Evolutionary conservation across 2,329 filamentous ascomycete genomes (phyloP).

Genomic region (Aspergillus nomiae): DNA sequence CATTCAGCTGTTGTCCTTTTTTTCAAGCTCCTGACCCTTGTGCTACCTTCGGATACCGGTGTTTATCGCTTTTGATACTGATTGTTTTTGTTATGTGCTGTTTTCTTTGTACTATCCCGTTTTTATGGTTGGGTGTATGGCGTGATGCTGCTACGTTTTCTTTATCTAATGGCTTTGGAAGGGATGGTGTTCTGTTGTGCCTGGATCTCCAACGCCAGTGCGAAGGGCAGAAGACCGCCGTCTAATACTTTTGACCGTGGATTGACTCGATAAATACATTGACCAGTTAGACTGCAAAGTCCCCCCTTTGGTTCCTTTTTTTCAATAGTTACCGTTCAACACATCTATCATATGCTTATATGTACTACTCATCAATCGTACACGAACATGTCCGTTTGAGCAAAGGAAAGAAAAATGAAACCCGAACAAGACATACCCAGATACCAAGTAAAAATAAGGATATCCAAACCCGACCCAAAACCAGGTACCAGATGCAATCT

Average conservation of each 20-base stretch:
- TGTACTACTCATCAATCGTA: conserved; percentile 1
- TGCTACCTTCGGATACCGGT: neutral
- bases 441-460: neutral
- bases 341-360: neutral
- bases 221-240: neutral
- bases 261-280: neutral
- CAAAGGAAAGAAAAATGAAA: neutral
- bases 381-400: neutral
- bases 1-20: neutral
- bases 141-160: conserved; percentile 19
- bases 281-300: neutral
- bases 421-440: too few species aligned
- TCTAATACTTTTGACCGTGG: neutral
- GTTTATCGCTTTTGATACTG: neutral
- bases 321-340: neutral
- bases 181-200: conserved; percentile 22
- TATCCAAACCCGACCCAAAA: neutral
- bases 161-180: conserved; percentile 13
- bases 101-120: conserved; percentile 7
- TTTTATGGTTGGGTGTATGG: conserved; percentile 21
- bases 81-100: neutral
- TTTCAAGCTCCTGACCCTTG: conserved; percentile 1
- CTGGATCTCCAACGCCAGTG: conserved; percentile 6
- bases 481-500: neutral
- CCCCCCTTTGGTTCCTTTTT: neutral